phyloP scores from a whole-genome alignment of 305 asterid species.

The Fraxinus greggii region DNA sequence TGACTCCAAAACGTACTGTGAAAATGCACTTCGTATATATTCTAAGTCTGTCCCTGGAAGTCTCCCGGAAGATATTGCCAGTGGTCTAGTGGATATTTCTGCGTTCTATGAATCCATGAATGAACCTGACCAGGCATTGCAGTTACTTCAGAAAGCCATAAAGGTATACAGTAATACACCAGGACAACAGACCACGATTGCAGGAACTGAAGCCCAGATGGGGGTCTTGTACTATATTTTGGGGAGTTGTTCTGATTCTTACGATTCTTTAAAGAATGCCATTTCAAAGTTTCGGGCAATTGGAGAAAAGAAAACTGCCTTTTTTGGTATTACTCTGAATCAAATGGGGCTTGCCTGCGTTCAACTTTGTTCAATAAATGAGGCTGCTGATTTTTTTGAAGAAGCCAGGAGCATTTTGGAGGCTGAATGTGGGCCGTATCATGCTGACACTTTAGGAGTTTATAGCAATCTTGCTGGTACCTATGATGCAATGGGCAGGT shows the following conservation, averaged over 20 bases:
- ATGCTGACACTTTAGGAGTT: slow-evolving; percentile 77
- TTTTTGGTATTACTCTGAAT: slow-evolving; percentile 77
- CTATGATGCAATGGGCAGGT: slow-evolving; percentile 98
- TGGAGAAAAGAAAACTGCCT: slow-evolving; percentile 76
- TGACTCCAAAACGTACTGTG: no score
- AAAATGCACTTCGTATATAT: no score
- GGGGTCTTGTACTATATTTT: slow-evolving; percentile 79
- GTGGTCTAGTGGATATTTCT: slow-evolving; percentile 20
- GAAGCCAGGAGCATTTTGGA: slow-evolving; percentile 72
- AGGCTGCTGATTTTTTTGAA: slow-evolving; percentile 74
- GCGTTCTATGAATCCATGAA: slow-evolving; percentile 74
- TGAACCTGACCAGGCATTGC: slow-evolving; percentile 62
- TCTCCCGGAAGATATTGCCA: no score
- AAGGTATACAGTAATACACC: slow-evolving; percentile 34
- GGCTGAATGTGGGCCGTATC: slow-evolving; percentile 69
- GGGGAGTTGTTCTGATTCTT: slow-evolving; percentile 66
- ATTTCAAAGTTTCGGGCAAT: slow-evolving; percentile 49
- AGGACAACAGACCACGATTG: slow-evolving; percentile 66
- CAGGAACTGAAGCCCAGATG: slow-evolving; percentile 91
- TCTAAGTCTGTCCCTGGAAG: no score
- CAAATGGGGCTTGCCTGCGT: slow-evolving; percentile 88
- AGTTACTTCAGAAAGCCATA: slow-evolving; percentile 66
- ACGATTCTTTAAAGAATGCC: slow-evolving; percentile 58
- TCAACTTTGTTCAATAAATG: slow-evolving; percentile 67
- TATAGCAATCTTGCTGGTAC: slow-evolving; percentile 93